Conservation (phyloP, 192 early-diverging fungal genomes). For the Rhizoclosmatium globosum region DNA sequence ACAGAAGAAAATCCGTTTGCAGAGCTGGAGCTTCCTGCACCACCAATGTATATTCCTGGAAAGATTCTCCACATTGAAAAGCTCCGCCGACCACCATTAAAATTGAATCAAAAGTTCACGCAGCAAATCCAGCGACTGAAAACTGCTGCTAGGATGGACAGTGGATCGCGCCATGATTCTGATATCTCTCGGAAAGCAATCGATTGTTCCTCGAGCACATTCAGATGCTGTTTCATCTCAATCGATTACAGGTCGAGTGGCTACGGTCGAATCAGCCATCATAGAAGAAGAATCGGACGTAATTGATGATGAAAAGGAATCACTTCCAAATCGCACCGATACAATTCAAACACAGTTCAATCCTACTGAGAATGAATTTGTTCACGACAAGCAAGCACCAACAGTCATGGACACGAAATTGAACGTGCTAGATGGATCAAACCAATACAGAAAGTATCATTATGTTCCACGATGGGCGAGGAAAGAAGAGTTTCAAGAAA, state of each 20-base stretch:
- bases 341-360: neutral
- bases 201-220: conserved; percentile 20
- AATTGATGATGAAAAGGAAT: neutral
- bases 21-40: neutral
- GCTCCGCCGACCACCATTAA: conserved; percentile 40
- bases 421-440: neutral
- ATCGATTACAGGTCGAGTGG: neutral
- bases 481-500: conserved; percentile 46
- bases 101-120: conserved; percentile 18
- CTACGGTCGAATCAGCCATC: too few relatives aligned
- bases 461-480: conserved; percentile 45
- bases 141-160: neutral
- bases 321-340: neutral
- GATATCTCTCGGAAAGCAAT: conserved; percentile 4
- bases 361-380: neutral
- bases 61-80: conserved; percentile 54
- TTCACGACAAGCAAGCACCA: neutral
- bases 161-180: neutral
- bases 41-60: conserved; percentile 46
- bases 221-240: conserved; percentile 25
- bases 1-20: conserved; percentile 6
- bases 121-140: conserved; percentile 8
- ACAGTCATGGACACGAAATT: neutral
- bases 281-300: neutral
- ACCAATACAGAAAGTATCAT: conserved; percentile 38